These are phyloP conservation scores for Schoenoplectus tabernaemontani DNA, from an alignment of 202 grass and related monocot species.

Conservation along the genomic window DNA sequence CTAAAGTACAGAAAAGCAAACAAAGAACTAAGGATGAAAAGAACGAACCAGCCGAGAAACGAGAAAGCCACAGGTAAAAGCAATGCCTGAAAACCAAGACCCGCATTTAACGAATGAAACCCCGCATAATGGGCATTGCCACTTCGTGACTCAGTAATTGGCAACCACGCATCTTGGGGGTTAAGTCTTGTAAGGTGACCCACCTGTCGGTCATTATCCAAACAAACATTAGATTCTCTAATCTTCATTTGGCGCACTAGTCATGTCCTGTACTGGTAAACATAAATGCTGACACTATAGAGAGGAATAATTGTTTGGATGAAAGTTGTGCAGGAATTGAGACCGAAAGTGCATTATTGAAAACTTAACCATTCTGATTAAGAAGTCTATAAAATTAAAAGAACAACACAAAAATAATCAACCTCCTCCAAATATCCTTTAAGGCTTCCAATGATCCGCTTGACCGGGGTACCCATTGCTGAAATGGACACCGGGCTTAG, in stretches of 20 bases:
- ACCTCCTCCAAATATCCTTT: conserved; percentile 84
- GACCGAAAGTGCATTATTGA: background rate
- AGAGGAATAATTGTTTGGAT: too few species aligned
- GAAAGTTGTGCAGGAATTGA: background rate
- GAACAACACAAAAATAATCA: background rate
- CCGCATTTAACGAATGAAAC: conserved; percentile 90
- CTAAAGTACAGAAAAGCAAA: background rate
- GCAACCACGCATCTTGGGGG: conserved; percentile 94
- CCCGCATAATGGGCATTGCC: conserved; percentile 89
- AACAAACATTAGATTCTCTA: background rate
- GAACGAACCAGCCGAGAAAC: conserved; percentile 57
- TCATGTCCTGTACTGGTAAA: background rate
- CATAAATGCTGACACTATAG: background rate
- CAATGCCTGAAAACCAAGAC: conserved; percentile 91
- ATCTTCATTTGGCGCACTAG: background rate
- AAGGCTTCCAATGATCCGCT: conserved; percentile 70
- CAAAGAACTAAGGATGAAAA: background rate
- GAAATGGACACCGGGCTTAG: conserved; percentile 38
- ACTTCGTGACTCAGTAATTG: conserved; percentile 89
- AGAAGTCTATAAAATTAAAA: background rate
- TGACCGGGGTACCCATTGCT: conserved; percentile 51
- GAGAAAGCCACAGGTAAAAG: conserved; percentile 84
- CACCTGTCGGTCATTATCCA: conserved; percentile 29
- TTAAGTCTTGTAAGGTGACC: conserved; percentile 89
- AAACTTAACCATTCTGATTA: background rate